Evolutionary conservation across 2,329 filamentous ascomycete species (phyloP).

Genomic region (Didymella exigua): DNA sequence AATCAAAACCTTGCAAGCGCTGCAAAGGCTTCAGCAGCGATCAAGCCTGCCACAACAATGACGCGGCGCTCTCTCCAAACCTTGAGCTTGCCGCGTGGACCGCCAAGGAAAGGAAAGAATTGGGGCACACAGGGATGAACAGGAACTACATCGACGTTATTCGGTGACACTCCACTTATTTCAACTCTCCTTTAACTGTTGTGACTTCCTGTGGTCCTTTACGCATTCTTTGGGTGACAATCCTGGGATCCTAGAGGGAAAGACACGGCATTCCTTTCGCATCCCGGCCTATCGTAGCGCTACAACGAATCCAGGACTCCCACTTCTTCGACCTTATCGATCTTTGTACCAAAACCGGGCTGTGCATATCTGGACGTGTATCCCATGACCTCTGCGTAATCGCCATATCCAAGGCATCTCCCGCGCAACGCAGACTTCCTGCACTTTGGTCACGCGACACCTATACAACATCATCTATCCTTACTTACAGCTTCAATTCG

Average conservation of each 20-base stretch:
- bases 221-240: neutral
- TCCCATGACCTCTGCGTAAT: constrained; percentile 7
- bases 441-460: constrained; percentile 6
- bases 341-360: constrained; percentile 8
- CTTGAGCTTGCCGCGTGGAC: constrained; percentile 14
- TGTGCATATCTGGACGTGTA: constrained; percentile 9
- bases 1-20: neutral
- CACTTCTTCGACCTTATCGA: constrained; percentile 6
- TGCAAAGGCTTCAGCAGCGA: constrained; percentile 1
- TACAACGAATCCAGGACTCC: constrained; percentile 3
- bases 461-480: neutral
- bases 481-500: neutral
- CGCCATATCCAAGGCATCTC: neutral
- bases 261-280: constrained; percentile 3
- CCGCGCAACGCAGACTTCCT: neutral
- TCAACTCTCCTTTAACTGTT: constrained; percentile 15
- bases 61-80: constrained; percentile 10
- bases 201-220: constrained; percentile 1
- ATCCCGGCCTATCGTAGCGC: constrained; percentile 6
- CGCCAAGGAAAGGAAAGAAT: constrained; percentile 13
- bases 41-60: constrained; percentile 4
- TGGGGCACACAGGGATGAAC: constrained; percentile 11
- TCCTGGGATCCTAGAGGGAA: neutral
- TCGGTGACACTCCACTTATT: constrained; percentile 10
- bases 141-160: constrained; percentile 9